phyloP scores from a whole-genome alignment of 2,329 filamentous ascomycete genomes.

The Dothideomycetes sp. region DNA sequence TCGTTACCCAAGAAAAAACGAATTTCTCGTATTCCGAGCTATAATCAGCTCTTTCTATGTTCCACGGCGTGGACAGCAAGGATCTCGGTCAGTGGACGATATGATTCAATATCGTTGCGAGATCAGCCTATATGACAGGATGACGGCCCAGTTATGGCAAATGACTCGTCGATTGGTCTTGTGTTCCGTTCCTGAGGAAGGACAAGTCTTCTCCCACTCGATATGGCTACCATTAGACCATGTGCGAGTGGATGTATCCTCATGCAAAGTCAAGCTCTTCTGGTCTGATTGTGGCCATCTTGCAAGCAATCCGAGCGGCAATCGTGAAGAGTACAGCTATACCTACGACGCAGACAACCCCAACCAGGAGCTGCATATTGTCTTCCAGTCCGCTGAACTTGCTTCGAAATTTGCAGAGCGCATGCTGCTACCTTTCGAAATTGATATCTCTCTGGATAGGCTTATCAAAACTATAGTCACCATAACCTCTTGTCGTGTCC shows the following conservation, averaged over 20 bases:
- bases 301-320: background rate
- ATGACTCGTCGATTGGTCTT: background rate
- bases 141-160: background rate
- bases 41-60: background rate
- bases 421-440: background rate
- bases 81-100: background rate
- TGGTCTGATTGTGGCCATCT: background rate
- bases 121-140: background rate
- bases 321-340: background rate
- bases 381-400: background rate
- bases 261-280: background rate
- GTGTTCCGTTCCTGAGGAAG: background rate
- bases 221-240: background rate
- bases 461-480: background rate
- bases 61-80: background rate
- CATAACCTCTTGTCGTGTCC: background rate
- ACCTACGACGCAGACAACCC: background rate
- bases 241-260: background rate
- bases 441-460: background rate
- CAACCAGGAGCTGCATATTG: background rate
- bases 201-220: background rate
- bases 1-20: background rate
- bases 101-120: background rate
- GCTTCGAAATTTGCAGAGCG: background rate
- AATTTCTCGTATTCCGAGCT: background rate